A percentile compares a stretch with the other conserved stretches of the same genome.
Conservation (phyloP, 73 alveolate genomes). For the Durusdinium trenchii region DNA sequence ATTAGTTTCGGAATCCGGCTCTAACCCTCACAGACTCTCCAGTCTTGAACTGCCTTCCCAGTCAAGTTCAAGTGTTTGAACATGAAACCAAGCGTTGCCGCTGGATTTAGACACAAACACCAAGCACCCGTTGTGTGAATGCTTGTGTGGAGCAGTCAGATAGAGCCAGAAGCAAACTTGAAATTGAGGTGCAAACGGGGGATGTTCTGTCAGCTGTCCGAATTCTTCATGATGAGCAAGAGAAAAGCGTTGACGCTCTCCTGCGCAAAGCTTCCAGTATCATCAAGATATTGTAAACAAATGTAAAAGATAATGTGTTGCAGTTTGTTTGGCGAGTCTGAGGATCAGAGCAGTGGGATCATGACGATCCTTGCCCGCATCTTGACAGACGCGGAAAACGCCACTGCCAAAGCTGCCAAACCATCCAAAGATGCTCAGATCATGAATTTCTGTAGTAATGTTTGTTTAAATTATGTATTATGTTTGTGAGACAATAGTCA, state of each 20-base stretch:
- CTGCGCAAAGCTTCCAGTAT: background rate
- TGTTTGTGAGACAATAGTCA: background rate
- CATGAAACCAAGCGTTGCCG: too few relatives aligned
- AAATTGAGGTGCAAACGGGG: slow-evolving; percentile 52
- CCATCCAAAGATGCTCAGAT: too few relatives aligned
- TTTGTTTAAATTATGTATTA: background rate
- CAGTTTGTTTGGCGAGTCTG: background rate
- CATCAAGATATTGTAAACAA: background rate
- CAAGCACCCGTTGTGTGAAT: background rate
- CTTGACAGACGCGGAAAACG: slow-evolving; percentile 12
- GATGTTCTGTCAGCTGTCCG: slow-evolving; percentile 64
- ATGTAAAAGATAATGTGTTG: background rate
- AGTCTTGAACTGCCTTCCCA: too few relatives aligned
- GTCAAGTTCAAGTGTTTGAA: too few relatives aligned
- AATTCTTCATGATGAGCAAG: slow-evolving; percentile 23
- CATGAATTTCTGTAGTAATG: background rate
- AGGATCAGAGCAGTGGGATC: slow-evolving; percentile 2
- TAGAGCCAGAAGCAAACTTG: background rate
- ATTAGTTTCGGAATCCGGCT: too few relatives aligned
- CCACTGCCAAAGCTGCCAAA: background rate
- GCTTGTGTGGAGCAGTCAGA: background rate
- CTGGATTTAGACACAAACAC: too few relatives aligned
- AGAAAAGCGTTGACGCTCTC: background rate
- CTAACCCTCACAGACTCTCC: too few relatives aligned
- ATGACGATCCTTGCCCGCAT: slow-evolving; percentile 20